Evolutionary conservation across 2,329 filamentous ascomycete species (phyloP).

Genomic region (Samsoniella hepiali): DNA sequence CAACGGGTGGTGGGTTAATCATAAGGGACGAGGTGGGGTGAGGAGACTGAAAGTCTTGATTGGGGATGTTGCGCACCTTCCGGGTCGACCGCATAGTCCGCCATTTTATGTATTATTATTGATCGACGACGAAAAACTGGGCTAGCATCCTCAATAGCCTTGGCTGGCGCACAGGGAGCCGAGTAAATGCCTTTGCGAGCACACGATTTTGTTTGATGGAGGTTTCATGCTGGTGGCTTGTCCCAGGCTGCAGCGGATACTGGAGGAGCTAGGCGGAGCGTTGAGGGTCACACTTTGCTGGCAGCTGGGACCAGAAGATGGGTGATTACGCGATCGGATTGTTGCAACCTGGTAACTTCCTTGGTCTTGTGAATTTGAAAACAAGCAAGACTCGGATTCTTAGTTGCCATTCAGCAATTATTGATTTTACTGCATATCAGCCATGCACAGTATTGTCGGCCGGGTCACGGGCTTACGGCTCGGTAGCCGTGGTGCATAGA

Average conservation of each 20-base stretch:
- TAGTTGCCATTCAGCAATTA: background rate
- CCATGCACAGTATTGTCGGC: background rate
- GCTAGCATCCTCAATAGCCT: conserved; percentile 17
- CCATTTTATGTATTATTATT: conserved; percentile 26
- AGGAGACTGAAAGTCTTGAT: background rate
- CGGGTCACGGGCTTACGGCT: background rate
- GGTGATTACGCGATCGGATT: background rate
- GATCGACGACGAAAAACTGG: background rate
- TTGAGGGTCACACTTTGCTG: background rate
- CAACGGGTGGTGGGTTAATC: conserved; percentile 10
- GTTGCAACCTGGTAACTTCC: background rate
- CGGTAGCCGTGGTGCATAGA: background rate
- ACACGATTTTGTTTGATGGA: conserved; percentile 6
- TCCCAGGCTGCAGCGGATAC: background rate
- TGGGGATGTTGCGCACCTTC: conserved; percentile 31
- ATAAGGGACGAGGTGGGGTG: conserved; percentile 6
- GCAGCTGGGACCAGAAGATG: background rate
- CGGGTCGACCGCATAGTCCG: conserved; percentile 34
- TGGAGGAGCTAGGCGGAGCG: conserved; percentile 5
- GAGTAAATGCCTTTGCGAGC: background rate
- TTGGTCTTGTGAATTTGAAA: background rate
- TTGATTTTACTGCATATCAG: background rate
- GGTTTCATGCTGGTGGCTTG: conserved; percentile 11
- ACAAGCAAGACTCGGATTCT: no score
- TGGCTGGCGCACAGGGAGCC: background rate